Percentiles rank a stretch among this genome's conserved stretches.
These are phyloP conservation scores for Astrothelium macrocarpum DNA, from an alignment of 495 filamentous ascomycete genomes.

Conservation along the genomic window DNA sequence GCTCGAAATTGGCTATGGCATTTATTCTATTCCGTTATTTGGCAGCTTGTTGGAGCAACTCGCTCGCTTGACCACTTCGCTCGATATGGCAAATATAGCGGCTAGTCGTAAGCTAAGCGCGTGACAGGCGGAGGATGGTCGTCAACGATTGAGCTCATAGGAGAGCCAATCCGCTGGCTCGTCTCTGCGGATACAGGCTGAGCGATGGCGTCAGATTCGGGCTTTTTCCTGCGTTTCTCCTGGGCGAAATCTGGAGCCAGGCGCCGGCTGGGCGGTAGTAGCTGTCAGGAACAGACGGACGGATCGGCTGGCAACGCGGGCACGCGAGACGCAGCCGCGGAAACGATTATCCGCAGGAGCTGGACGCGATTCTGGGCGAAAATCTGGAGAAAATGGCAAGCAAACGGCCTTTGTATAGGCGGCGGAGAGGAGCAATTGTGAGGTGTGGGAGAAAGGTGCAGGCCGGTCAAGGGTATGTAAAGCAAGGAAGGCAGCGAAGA, in stretches of 20 bases:
- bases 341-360: neutral
- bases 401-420: neutral
- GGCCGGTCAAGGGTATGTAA: neutral
- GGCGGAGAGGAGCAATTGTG: neutral
- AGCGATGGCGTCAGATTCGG: neutral
- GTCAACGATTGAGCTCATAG: neutral
- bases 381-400: conserved; percentile 3
- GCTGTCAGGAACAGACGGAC: conserved; percentile 1
- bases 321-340: conserved; percentile 4
- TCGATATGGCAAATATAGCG: conserved; percentile 1
- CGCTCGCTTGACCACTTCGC: neutral
- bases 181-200: neutral
- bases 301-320: neutral
- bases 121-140: neutral
- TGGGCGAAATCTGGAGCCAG: neutral
- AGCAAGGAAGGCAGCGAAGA: conserved; percentile 1
- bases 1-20: too few species aligned
- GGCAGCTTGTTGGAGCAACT: neutral
- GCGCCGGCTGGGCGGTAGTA: conserved; percentile 3
- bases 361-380: neutral
- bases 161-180: neutral
- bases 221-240: neutral
- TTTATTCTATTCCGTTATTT: too few species aligned
- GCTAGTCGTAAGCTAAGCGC: conserved; percentile 4
- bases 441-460: conserved; percentile 3